Conservation (phyloP, 129 eudicot species). For the Rutidosis leptorrhynchoides region DNA sequence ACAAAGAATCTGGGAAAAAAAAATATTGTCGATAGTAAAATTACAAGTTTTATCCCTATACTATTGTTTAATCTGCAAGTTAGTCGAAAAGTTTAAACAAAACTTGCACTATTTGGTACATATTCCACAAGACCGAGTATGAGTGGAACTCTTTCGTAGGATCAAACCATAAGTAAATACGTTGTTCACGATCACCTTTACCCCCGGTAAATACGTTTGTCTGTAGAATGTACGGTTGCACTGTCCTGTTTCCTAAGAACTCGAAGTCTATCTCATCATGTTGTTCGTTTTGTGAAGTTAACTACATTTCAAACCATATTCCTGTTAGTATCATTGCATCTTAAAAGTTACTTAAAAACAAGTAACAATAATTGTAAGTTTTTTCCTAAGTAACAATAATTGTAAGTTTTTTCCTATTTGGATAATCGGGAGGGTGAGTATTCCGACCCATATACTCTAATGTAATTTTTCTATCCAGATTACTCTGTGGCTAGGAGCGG, state of each 20-base stretch:
- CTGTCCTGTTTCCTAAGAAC: conserved; percentile 76
- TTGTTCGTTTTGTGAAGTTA: conserved; percentile 66
- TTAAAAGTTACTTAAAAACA: no score
- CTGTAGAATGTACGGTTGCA: conserved; percentile 75
- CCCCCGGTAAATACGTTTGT: conserved; percentile 81
- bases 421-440: no score
- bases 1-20: conserved; percentile 60
- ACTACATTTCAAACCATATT: conserved; percentile 34
- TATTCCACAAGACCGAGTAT: conserved; percentile 74
- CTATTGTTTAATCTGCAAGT: background rate
- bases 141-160: conserved; percentile 67
- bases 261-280: conserved; percentile 91
- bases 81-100: background rate
- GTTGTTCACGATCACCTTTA: conserved; percentile 70
- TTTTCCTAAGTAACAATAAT: no score
- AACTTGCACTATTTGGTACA: conserved; percentile 65
- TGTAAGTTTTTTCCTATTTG: no score
- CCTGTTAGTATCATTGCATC: background rate
- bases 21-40: background rate
- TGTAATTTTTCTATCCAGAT: no score
- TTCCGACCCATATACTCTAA: no score
- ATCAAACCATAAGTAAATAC: conserved; percentile 78
- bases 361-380: no score
- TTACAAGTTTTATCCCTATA: background rate
- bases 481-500: no score